phyloP scores from a whole-genome alignment of 2,329 filamentous ascomycete genomes.

The Ceratocystis colombiana region DNA sequence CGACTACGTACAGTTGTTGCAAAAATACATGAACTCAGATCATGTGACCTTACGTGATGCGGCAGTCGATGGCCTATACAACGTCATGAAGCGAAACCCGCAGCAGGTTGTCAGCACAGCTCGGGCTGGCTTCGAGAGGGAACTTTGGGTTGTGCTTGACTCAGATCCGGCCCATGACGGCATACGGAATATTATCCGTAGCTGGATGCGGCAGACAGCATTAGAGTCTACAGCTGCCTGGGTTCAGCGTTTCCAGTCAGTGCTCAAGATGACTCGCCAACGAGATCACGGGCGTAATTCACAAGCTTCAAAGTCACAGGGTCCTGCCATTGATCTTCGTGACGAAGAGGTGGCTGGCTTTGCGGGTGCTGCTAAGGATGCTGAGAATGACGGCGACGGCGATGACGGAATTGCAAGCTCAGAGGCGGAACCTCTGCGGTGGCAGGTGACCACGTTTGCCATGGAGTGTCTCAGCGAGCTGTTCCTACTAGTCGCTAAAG shows the following conservation, averaged over 20 bases:
- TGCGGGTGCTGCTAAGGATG: slow-evolving; percentile 47
- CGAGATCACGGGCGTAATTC: slow-evolving; percentile 20
- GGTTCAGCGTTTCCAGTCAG: slow-evolving; percentile 78
- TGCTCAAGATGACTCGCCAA: slow-evolving; percentile 68
- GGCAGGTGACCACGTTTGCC: slow-evolving; percentile 92
- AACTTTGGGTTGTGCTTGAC: slow-evolving; percentile 84
- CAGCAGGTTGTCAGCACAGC: slow-evolving; percentile 70
- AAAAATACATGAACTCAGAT: slow-evolving; percentile 63
- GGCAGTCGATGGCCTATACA: slow-evolving; percentile 80
- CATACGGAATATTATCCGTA: slow-evolving; percentile 76
- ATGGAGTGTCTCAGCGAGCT: slow-evolving; percentile 82
- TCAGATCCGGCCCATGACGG: slow-evolving; percentile 63
- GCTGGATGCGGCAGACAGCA: slow-evolving; percentile 88
- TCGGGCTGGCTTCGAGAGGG: slow-evolving; percentile 71
- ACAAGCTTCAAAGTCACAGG: slow-evolving; percentile 31
- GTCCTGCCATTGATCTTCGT: slow-evolving; percentile 59
- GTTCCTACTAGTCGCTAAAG: slow-evolving; percentile 66
- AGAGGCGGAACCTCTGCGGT: slow-evolving; percentile 79
- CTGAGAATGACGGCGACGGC: slow-evolving; percentile 30
- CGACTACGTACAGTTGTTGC: slow-evolving; percentile 72
- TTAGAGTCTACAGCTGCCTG: slow-evolving; percentile 70
- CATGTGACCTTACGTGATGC: slow-evolving; percentile 62
- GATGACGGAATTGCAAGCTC: slow-evolving; percentile 44
- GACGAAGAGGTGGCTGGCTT: slow-evolving; percentile 97
- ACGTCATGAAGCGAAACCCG: slow-evolving; percentile 87